These are phyloP conservation scores for Fusarium sacchari DNA, from an alignment of 2,329 filamentous ascomycete species.

Conservation along the genomic window DNA sequence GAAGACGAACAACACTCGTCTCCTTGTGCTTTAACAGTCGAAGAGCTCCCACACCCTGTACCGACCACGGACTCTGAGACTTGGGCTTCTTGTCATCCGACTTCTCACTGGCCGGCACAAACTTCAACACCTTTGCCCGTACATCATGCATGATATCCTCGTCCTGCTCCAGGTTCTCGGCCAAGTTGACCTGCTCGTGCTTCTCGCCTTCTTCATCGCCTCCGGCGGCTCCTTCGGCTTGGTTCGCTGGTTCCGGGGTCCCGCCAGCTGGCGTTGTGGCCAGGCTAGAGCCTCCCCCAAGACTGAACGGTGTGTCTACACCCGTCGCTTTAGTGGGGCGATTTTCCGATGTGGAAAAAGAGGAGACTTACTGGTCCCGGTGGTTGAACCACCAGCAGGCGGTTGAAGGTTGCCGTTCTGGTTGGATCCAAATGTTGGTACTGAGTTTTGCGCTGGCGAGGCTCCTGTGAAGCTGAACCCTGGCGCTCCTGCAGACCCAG, in stretches of 20 bases:
- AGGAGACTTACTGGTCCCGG: constrained; percentile 59
- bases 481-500: constrained; percentile 46
- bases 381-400: constrained; percentile 56
- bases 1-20: constrained; percentile 72
- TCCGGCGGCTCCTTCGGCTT: constrained; percentile 54
- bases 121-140: constrained; percentile 75
- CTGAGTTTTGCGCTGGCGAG: constrained; percentile 43
- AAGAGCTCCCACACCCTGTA: constrained; percentile 76
- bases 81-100: constrained; percentile 58
- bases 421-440: constrained; percentile 49
- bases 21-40: constrained; percentile 79
- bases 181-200: constrained; percentile 77
- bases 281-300: constrained; percentile 69
- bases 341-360: constrained; percentile 55
- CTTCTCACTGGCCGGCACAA: constrained; percentile 59
- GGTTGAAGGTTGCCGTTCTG: constrained; percentile 54
- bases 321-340: constrained; percentile 58
- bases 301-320: constrained; percentile 65
- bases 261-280: constrained; percentile 68
- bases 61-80: constrained; percentile 71
- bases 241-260: constrained; percentile 66
- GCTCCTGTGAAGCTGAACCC: constrained; percentile 54
- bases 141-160: constrained; percentile 77
- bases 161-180: constrained; percentile 74
- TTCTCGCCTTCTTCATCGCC: constrained; percentile 64